phyloP scores from a whole-genome alignment of 2,329 filamentous ascomycete genomes.

The Trichoderma sp. region DNA sequence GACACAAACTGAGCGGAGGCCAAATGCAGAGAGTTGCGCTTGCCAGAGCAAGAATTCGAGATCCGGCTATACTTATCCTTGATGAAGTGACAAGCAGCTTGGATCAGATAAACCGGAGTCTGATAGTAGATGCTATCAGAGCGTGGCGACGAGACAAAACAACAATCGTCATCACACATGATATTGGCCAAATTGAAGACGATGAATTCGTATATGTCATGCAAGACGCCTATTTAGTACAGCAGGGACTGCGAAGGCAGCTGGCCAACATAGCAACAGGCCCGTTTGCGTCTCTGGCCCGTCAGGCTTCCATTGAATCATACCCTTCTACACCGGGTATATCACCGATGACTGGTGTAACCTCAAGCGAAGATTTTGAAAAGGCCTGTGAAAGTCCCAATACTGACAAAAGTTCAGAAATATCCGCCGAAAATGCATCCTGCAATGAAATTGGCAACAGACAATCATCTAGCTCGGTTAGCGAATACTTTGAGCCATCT shows the following conservation, averaged over 20 bases:
- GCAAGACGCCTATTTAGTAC: slow-evolving; percentile 66
- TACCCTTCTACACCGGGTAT: slow-evolving; percentile 1
- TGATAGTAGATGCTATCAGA: slow-evolving; percentile 74
- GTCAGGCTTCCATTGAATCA: slow-evolving; percentile 36
- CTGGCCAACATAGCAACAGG: slow-evolving; percentile 51
- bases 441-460: slow-evolving; percentile 17
- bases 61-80: slow-evolving; percentile 79
- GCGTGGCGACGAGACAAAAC: slow-evolving; percentile 79
- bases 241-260: slow-evolving; percentile 65
- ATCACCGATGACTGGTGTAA: slow-evolving; percentile 22
- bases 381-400: slow-evolving; percentile 29
- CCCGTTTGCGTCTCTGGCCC: slow-evolving; percentile 45
- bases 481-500: slow-evolving; percentile 17
- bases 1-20: slow-evolving; percentile 75
- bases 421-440: not conserved
- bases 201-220: slow-evolving; percentile 81
- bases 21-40: slow-evolving; percentile 81
- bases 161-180: slow-evolving; percentile 91
- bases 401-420: not conserved
- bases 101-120: slow-evolving; percentile 67
- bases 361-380: slow-evolving; percentile 29
- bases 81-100: slow-evolving; percentile 89
- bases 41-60: slow-evolving; percentile 73
- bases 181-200: slow-evolving; percentile 72
- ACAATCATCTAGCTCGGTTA: slow-evolving; percentile 14